phyloP scores from a whole-genome alignment of 495 filamentous ascomycete species.

The Hypoxylon trugodes region DNA sequence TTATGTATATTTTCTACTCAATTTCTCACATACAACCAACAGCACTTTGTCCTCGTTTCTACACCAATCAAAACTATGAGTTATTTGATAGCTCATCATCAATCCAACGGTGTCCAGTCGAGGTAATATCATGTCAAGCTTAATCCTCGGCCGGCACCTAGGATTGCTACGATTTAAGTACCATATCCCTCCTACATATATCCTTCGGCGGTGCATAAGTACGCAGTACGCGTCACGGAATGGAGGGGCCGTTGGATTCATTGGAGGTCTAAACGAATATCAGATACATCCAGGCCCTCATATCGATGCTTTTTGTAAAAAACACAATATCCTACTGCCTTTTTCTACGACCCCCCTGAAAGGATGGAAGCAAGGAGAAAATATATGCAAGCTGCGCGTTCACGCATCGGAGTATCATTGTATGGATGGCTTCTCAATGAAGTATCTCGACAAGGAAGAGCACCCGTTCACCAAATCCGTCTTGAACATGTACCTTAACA shows the following conservation, averaged over 20 bases:
- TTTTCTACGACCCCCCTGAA: neutral
- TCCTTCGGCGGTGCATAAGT: constrained; percentile 11
- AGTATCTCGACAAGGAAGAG: constrained; percentile 43
- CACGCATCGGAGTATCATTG: constrained; percentile 25
- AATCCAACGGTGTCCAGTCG: constrained; percentile 13
- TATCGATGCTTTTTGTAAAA: constrained; percentile 12
- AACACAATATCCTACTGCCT: constrained; percentile 28
- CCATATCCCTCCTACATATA: neutral
- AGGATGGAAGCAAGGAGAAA: neutral
- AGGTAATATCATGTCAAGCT: constrained; percentile 28
- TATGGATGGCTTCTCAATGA: constrained; percentile 33
- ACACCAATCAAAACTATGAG: constrained; percentile 24
- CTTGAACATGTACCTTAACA: constrained; percentile 41
- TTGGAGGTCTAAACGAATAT: too few relatives aligned
- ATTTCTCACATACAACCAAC: neutral
- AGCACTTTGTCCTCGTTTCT: neutral
- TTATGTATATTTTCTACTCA: too few relatives aligned
- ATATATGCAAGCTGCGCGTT: constrained; percentile 16
- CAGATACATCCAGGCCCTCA: constrained; percentile 17
- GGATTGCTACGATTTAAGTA: neutral
- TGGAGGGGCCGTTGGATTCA: too few relatives aligned
- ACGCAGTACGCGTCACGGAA: neutral
- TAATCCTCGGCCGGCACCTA: constrained; percentile 22
- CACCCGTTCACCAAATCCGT: constrained; percentile 47
- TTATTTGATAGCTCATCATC: constrained; percentile 17